Percentiles rank a stretch among this genome's conserved stretches.
Conservation (phyloP, 768 basidiomycete genomes). For the Dioszegia hungarica region DNA sequence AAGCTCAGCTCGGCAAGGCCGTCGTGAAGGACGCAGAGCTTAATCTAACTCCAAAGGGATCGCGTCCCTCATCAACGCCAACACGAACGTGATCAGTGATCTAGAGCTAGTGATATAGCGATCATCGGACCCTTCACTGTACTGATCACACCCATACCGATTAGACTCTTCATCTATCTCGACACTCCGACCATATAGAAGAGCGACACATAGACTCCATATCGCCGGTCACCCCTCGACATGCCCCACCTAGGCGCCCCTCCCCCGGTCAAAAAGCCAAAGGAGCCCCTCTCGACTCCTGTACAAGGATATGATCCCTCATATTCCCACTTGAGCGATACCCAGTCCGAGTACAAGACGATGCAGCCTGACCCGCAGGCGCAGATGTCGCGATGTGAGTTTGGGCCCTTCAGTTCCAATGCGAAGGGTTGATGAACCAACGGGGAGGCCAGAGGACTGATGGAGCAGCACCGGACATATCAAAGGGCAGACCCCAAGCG, state of each 20-base stretch:
- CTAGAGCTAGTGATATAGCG: too few relatives aligned
- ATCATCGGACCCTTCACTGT: too few relatives aligned
- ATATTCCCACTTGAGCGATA: not conserved
- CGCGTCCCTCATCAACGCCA: too few relatives aligned
- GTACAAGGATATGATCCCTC: not conserved
- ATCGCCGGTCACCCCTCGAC: not conserved
- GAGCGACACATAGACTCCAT: not conserved
- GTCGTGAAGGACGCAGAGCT: too few relatives aligned
- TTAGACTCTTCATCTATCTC: not conserved
- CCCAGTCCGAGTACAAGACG: not conserved
- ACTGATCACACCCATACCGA: too few relatives aligned
- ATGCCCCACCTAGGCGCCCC: conserved; percentile 3
- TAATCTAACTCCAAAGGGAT: too few relatives aligned
- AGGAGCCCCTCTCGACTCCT: not conserved
- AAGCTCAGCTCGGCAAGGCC: too few relatives aligned
- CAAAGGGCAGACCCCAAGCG: not conserved
- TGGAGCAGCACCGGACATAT: not conserved
- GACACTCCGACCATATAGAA: too few relatives aligned
- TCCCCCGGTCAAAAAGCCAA: not conserved
- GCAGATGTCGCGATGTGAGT: not conserved
- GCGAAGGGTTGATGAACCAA: not conserved
- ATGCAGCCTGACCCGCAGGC: not conserved
- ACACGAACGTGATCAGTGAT: too few relatives aligned
- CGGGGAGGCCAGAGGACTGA: not conserved
- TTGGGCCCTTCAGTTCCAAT: not conserved